These are phyloP conservation scores for Candida berthetii DNA, from an alignment of 805 yeast genomes.

Conservation along the genomic window DNA sequence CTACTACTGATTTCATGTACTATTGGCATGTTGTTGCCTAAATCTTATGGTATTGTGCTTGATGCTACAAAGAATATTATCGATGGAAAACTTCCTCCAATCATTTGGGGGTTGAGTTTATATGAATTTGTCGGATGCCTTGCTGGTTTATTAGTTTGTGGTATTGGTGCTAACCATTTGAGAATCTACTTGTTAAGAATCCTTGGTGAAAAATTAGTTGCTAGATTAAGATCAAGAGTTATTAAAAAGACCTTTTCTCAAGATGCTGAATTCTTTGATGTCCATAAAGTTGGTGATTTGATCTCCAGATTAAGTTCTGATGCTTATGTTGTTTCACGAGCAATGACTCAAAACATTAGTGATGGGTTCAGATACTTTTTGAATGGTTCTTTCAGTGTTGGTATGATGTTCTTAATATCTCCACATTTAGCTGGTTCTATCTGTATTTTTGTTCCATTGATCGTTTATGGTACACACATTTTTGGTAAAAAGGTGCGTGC, in stretches of 20 bases:
- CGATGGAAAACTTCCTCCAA: constrained; percentile 24
- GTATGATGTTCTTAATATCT: constrained; percentile 87
- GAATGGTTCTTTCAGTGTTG: constrained; percentile 78
- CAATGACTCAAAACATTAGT: constrained; percentile 85
- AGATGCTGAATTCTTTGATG: constrained; percentile 90
- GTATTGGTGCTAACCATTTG: constrained; percentile 72
- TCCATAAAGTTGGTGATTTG: constrained; percentile 91
- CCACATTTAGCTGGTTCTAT: constrained; percentile 76
- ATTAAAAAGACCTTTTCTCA: constrained; percentile 76
- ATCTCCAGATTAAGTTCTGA: constrained; percentile 88
- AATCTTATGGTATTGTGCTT: constrained; percentile 47
- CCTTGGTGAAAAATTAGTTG: constrained; percentile 83
- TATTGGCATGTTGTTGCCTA: constrained; percentile 48
- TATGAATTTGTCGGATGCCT: constrained; percentile 54
- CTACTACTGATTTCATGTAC: constrained; percentile 41
- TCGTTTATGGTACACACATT: constrained; percentile 67
- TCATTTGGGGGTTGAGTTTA: constrained; percentile 49
- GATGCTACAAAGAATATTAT: constrained; percentile 38
- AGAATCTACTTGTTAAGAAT: constrained; percentile 62
- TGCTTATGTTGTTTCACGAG: constrained; percentile 81
- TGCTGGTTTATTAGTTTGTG: constrained; percentile 36
- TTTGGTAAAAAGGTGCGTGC: constrained; percentile 79
- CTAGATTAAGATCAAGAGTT: constrained; percentile 71
- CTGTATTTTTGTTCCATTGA: constrained; percentile 75
- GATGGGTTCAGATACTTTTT: constrained; percentile 85